phyloP scores from a whole-genome alignment of 345 rosid genomes.

The Erysimum cheiranthoides region DNA sequence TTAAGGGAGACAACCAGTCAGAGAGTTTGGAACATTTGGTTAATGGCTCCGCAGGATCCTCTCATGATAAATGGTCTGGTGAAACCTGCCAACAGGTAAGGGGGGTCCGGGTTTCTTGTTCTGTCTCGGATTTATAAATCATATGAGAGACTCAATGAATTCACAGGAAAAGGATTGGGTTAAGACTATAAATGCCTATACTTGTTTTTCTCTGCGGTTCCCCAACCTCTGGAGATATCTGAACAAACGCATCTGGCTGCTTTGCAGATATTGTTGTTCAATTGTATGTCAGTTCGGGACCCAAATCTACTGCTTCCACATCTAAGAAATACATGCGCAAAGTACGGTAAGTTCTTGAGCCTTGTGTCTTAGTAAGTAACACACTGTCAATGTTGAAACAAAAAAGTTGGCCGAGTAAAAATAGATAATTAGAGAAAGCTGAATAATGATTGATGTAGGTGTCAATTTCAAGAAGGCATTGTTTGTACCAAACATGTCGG shows the following conservation, averaged over 20 bases:
- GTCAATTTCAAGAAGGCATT: slow-evolving; percentile 87
- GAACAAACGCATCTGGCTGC: slow-evolving; percentile 19
- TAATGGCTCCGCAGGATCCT: slow-evolving; percentile 48
- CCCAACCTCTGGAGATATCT: slow-evolving; percentile 2
- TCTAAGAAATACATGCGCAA: slow-evolving; percentile 59
- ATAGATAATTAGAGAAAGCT: slow-evolving; percentile 10
- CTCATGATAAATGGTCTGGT: slow-evolving; percentile 35
- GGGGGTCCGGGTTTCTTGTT: slow-evolving; percentile 16
- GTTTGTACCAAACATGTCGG: slow-evolving; percentile 91
- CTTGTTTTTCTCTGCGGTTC: slow-evolving; percentile 5
- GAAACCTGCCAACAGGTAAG: slow-evolving; percentile 70
- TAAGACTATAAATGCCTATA: background rate
- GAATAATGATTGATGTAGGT: slow-evolving; percentile 54
- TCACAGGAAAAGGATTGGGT: slow-evolving; percentile 6
- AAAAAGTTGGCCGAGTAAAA: background rate
- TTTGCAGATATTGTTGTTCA: slow-evolving; percentile 86
- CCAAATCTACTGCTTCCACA: slow-evolving; percentile 75
- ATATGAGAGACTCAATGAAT: slow-evolving; percentile 7
- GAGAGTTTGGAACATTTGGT: slow-evolving; percentile 44
- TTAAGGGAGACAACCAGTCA: slow-evolving; percentile 57
- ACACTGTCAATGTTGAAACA: slow-evolving; percentile 5
- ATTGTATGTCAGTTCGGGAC: slow-evolving; percentile 73
- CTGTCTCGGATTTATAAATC: slow-evolving; percentile 7
- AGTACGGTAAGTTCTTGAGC: slow-evolving; percentile 53
- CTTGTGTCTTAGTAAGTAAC: background rate